Base-by-base conservation (phyloP, 2,329 filamentous ascomycete species). In the Stemphylium lycopersici region DNA sequence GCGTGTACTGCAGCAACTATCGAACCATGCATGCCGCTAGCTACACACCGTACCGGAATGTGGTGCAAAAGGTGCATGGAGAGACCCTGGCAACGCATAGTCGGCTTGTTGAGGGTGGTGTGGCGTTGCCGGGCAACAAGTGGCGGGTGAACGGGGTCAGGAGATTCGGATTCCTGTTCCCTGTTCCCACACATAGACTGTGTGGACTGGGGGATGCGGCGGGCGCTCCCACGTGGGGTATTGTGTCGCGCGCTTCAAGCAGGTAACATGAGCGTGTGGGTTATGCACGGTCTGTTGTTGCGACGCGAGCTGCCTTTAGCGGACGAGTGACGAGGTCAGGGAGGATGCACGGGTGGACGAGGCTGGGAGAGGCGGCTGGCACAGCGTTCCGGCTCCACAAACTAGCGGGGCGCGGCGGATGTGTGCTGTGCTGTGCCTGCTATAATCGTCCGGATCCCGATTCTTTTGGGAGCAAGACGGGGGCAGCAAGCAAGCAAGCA, bases 321-420 rank as follows among this genome's bases (percentile, higher is more conserved):
- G 36, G 49, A 22, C 41, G 43, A 52, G 42, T 26, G 6, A 26
- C n/a, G 34, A 24, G 36, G 13, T 29, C 20, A 20, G 42, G 6
- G 18, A 11, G 7, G 7, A 34, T 32, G 32, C 31, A 33, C 29
- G 46, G 18, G 29, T 18, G 16, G 20, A n/a, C 15, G 51, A 42
- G 55, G 55, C 47, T 52, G 52, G 52, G 46, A 42, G 8, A 41
- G 51, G 51, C 43, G 50, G 50, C 45, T 50, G 51, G 45, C 18
- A 8, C 12, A 31, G 31, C 33, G 46, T 37, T 32, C 38, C 38
- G 51, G 51, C 45, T 53, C 45, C 51, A 49, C 51, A 49, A 37
- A 42, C 49, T 46, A 51, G 48, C 34, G 31, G 48, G 48, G 34
- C 16, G 29, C 29, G 12, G 36, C 26, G 46, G 34, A 26, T n/a